Conservation (phyloP, 2,329 filamentous ascomycete genomes). For the Graphium sp. region DNA sequence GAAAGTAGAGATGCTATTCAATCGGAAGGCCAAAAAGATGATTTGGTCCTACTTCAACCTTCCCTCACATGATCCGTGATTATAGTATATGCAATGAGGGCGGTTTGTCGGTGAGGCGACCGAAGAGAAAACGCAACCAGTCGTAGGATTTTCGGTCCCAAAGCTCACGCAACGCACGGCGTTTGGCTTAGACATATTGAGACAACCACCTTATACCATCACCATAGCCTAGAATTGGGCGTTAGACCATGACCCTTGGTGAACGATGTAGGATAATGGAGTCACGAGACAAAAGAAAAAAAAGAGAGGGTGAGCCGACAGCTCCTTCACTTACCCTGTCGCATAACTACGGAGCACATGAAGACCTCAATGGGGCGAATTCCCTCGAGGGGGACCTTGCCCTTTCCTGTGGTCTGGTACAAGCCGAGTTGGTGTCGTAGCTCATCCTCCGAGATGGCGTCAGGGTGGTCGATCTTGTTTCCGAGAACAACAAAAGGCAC, state of each 20-base stretch:
- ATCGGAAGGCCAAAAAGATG: too few species aligned
- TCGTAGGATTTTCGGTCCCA: constrained; percentile 1
- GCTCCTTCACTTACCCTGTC: constrained; percentile 72
- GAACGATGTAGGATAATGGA: too few species aligned
- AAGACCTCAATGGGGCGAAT: constrained; percentile 94
- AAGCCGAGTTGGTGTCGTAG: constrained; percentile 80
- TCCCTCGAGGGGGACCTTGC: constrained; percentile 80
- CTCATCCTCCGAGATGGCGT: constrained; percentile 90
- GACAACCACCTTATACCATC: constrained; percentile 85
- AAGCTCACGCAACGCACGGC: not conserved
- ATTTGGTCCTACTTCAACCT: too few species aligned
- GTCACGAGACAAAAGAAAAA: too few species aligned
- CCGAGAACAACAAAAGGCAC: constrained; percentile 92
- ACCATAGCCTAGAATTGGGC: constrained; percentile 46
- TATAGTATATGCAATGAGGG: not conserved
- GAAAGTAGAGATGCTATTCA: too few species aligned
- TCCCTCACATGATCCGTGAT: too few species aligned
- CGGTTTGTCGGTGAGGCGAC: too few species aligned
- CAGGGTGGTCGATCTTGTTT: constrained; percentile 98
- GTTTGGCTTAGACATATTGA: constrained; percentile 64
- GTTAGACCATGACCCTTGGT: constrained; percentile 5
- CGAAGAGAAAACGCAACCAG: too few species aligned
- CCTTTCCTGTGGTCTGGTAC: constrained; percentile 94
- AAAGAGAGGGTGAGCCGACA: too few species aligned
- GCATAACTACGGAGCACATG: constrained; percentile 98